Percentiles rank a stretch among this genome's conserved stretches.
Evolutionary conservation across 2,329 filamentous ascomycete genomes (phyloP).

Genomic region (Microsporum audouinii): DNA sequence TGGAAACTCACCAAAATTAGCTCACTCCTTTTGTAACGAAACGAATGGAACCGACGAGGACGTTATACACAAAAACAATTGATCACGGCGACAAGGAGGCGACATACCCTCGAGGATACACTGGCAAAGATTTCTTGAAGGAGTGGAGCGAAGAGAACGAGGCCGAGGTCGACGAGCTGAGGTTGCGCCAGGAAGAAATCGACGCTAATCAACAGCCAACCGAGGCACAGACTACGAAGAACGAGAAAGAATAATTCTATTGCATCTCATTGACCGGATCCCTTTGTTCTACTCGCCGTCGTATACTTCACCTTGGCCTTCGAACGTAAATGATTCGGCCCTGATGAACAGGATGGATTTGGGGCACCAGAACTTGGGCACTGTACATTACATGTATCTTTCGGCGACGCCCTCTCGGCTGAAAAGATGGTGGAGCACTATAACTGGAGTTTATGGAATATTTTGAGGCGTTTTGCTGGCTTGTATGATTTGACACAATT

Average conservation of each 20-base stretch:
- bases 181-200: constrained; percentile 9
- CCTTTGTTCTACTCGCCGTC: not conserved
- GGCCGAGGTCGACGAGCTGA: constrained; percentile 20
- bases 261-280: not conserved
- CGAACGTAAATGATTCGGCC: not conserved
- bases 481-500: not conserved
- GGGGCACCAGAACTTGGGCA: not conserved
- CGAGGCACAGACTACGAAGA: not conserved
- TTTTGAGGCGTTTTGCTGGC: not conserved
- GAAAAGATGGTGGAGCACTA: not conserved
- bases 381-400: not conserved
- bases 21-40: constrained; percentile 38
- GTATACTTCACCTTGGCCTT: not conserved
- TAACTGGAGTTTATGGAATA: not conserved
- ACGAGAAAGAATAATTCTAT: not conserved
- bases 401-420: not conserved
- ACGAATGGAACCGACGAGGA: constrained; percentile 29
- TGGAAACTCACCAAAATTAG: constrained; percentile 16
- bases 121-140: constrained; percentile 29
- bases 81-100: constrained; percentile 7
- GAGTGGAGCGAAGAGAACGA: constrained; percentile 29
- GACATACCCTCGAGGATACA: constrained; percentile 19
- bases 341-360: not conserved
- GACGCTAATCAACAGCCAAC: not conserved
- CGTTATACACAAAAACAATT: constrained; percentile 25